Base-by-base conservation (phyloP, 2,329 filamentous ascomycete species). In the Fusarium sp. region DNA sequence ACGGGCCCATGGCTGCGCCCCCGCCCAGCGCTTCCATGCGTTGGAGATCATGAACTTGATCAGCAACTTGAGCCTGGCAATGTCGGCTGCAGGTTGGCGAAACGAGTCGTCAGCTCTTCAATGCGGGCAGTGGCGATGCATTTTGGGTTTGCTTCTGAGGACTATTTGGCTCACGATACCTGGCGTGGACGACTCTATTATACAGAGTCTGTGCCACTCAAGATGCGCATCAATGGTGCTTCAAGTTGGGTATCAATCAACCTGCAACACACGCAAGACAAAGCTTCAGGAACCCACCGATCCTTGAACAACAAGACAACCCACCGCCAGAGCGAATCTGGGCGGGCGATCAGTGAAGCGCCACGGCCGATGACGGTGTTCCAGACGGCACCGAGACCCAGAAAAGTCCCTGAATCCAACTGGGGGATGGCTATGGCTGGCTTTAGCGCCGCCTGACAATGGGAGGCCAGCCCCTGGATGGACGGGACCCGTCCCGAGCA, bases 11-110 rank as follows among this genome's bases (percentile, higher is more conserved):
- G 36, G 18, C 62, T 61, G 37, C 18, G 41, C 58, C 58, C 48
- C 58, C 30, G 27, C 56, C 40, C 43, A 57, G 66, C 46, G 59
- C 67, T 65, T 68, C 44, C n/a, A 48, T 31, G 52, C 28, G 16
- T 28, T 50, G 46, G 56, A 59, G 37, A 70, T 70, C 68, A 70
- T 63, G 67, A 70, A 70, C 31, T 70, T 70, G 59, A 70, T 71
- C 68, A 70, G 68, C 41, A 65, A 71, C 54, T 70, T 70, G 52
- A 36, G 37, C 43, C n/a, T 40, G 43, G 52, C 55, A 71, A 70
- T 71, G 36, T 67, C 67, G 60, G 55, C 60, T 68, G 54, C 37
- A 41, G 50, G 56, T 51, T 39, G 48, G 53, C 53, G 44, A 51
- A 36, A 55, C 34, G 43, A 48, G 44, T 46, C 31, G 54, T 60